These are phyloP conservation scores for Monosporascus sp. DNA, from an alignment of 2,329 filamentous ascomycete genomes.

Conservation along the genomic window DNA sequence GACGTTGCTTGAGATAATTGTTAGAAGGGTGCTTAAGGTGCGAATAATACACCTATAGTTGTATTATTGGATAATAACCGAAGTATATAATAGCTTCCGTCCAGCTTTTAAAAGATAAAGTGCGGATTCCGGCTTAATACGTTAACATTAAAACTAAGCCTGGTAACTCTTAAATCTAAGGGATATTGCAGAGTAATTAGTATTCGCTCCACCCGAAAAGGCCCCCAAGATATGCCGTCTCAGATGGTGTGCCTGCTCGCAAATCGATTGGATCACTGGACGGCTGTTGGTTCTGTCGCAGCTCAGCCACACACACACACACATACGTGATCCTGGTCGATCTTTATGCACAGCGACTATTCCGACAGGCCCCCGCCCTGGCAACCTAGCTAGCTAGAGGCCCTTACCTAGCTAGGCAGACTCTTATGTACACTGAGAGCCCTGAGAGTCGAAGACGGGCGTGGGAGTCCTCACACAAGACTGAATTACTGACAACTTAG, in stretches of 20 bases:
- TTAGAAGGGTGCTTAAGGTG: too few relatives aligned
- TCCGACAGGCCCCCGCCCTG: neutral
- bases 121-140: too few relatives aligned
- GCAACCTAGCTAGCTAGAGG: neutral
- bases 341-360: neutral
- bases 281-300: neutral
- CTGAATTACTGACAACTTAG: neutral
- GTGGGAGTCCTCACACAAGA: neutral
- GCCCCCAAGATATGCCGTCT: neutral
- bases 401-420: neutral
- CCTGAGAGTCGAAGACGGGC: neutral
- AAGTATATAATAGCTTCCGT: too few relatives aligned
- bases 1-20: too few relatives aligned
- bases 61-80: too few relatives aligned
- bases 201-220: too few relatives aligned
- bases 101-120: too few relatives aligned
- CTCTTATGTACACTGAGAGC: neutral
- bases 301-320: neutral
- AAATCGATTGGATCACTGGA: neutral
- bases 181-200: too few relatives aligned
- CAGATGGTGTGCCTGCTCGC: neutral
- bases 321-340: neutral
- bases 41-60: too few relatives aligned
- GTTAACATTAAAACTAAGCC: too few relatives aligned
- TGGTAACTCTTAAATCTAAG: too few relatives aligned